Percentiles rank a stretch among this genome's conserved stretches.
Conservation (phyloP, 495 filamentous ascomycete species). For the Penicillium coffeae region DNA sequence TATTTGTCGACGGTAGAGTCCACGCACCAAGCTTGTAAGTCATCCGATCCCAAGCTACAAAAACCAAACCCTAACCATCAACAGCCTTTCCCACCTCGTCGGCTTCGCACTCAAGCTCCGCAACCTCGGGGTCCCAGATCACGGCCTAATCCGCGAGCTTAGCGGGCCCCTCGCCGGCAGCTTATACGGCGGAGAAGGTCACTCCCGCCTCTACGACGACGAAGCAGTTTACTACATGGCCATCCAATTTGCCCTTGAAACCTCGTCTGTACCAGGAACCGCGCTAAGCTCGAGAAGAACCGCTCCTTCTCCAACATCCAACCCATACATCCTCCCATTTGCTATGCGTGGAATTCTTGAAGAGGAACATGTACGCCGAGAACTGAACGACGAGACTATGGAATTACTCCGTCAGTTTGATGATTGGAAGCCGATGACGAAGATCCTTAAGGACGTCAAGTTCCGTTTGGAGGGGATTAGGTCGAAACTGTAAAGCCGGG, state of each 20-base stretch:
- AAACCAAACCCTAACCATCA: slow-evolving; percentile 3
- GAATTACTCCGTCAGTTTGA: slow-evolving; percentile 86
- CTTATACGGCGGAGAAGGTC: slow-evolving; percentile 87
- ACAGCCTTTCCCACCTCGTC: slow-evolving; percentile 77
- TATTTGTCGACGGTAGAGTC: slow-evolving; percentile 89
- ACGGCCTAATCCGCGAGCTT: slow-evolving; percentile 88
- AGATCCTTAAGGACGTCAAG: slow-evolving; percentile 92
- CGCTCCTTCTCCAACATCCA: slow-evolving; percentile 53
- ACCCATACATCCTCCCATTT: slow-evolving; percentile 89
- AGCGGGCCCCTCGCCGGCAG: slow-evolving; percentile 85
- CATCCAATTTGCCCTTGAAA: slow-evolving; percentile 81
- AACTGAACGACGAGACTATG: slow-evolving; percentile 69
- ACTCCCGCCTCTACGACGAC: slow-evolving; percentile 91
- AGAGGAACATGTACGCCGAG: slow-evolving; percentile 82
- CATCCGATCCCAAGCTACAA: neutral
- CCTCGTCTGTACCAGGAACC: slow-evolving; percentile 56
- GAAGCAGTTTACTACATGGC: slow-evolving; percentile 83
- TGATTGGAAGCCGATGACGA: slow-evolving; percentile 84
- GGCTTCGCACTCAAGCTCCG: slow-evolving; percentile 91
- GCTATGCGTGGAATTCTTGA: slow-evolving; percentile 90
- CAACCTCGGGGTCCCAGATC: slow-evolving; percentile 87
- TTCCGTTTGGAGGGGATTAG: slow-evolving; percentile 90
- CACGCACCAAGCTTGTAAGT: slow-evolving; percentile 87
- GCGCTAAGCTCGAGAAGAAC: slow-evolving; percentile 49
- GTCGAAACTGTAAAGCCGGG: slow-evolving; percentile 60